Percentiles rank a stretch among this genome's conserved stretches.
Conservation (phyloP, 1,284 basidiomycete genomes). For the Chalciporus sp. region DNA sequence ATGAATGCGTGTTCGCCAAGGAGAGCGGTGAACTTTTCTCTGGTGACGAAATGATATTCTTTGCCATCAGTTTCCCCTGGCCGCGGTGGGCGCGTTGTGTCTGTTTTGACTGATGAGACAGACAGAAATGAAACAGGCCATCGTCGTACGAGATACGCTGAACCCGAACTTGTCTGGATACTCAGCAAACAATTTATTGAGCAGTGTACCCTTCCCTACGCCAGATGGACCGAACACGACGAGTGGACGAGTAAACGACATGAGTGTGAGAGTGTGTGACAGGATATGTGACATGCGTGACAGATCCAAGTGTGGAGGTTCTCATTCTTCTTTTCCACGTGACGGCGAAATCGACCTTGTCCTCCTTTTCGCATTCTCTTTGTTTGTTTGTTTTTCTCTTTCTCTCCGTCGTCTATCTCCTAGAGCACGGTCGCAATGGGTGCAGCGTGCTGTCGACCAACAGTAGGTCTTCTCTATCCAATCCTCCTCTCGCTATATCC, state of each 20-base stretch:
- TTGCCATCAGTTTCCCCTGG: conserved; percentile 83
- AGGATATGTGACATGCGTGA: background rate
- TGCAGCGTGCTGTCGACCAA: conserved; percentile 80
- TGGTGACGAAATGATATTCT: conserved; percentile 76
- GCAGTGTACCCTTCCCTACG: conserved; percentile 92
- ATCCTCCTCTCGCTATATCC: background rate
- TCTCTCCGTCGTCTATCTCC: conserved; percentile 21
- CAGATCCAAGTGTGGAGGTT: background rate
- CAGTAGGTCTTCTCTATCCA: conserved; percentile 45
- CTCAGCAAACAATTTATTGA: conserved; percentile 82
- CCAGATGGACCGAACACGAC: conserved; percentile 87
- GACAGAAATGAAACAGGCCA: conserved; percentile 7
- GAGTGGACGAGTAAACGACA: conserved; percentile 55
- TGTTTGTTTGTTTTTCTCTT: conserved; percentile 19
- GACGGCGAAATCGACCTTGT: background rate
- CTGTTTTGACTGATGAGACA: conserved; percentile 43
- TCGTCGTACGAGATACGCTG: conserved; percentile 84
- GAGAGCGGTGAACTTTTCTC: conserved; percentile 63
- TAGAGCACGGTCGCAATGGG: conserved; percentile 57
- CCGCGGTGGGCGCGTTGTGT: conserved; percentile 90
- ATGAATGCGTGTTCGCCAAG: conserved; percentile 69
- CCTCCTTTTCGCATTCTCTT: background rate
- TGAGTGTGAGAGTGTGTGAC: conserved; percentile 24
- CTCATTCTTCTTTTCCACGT: background rate
- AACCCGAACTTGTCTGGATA: conserved; percentile 91